These are phyloP conservation scores for Tuber calosporum DNA, from an alignment of 495 filamentous ascomycete species.

Conservation along the genomic window DNA sequence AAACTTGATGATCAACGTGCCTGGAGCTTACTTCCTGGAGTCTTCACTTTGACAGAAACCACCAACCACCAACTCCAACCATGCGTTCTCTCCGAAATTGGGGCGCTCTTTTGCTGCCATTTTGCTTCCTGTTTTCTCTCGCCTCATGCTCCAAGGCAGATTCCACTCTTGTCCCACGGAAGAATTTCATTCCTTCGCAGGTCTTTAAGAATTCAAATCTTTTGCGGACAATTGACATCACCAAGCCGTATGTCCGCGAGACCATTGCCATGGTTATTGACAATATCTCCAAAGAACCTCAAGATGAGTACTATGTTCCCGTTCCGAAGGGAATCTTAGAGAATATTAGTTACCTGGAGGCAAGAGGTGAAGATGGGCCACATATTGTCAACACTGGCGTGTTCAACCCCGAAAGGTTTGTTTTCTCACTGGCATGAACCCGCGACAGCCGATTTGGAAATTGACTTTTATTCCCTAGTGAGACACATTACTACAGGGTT, in stretches of 20 bases:
- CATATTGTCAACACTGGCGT: slow-evolving; percentile 56
- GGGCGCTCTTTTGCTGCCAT: slow-evolving; percentile 26
- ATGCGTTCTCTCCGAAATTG: slow-evolving; percentile 34
- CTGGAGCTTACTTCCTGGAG: neutral
- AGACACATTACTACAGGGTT: slow-evolving; percentile 74
- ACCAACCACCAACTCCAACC: neutral
- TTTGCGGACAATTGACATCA: slow-evolving; percentile 80
- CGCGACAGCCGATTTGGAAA: slow-evolving; percentile 16
- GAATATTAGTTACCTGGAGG: slow-evolving; percentile 77
- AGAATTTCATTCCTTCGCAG: slow-evolving; percentile 75
- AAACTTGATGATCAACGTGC: neutral
- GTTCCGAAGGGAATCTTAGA: slow-evolving; percentile 67
- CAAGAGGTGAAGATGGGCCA: slow-evolving; percentile 59
- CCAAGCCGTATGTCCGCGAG: slow-evolving; percentile 84
- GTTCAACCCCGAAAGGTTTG: slow-evolving; percentile 57
- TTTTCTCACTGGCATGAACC: neutral
- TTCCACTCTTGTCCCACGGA: slow-evolving; percentile 49
- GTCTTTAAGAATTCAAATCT: slow-evolving; percentile 88
- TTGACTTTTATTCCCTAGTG: slow-evolving; percentile 42
- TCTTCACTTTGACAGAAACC: neutral
- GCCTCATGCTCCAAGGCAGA: slow-evolving; percentile 10
- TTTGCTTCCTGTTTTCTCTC: slow-evolving; percentile 17
- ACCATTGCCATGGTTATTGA: slow-evolving; percentile 88
- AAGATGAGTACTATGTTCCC: slow-evolving; percentile 81
- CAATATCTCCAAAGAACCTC: slow-evolving; percentile 66